Conservation (phyloP, 495 filamentous ascomycete genomes). For the Podospora appendiculata region DNA sequence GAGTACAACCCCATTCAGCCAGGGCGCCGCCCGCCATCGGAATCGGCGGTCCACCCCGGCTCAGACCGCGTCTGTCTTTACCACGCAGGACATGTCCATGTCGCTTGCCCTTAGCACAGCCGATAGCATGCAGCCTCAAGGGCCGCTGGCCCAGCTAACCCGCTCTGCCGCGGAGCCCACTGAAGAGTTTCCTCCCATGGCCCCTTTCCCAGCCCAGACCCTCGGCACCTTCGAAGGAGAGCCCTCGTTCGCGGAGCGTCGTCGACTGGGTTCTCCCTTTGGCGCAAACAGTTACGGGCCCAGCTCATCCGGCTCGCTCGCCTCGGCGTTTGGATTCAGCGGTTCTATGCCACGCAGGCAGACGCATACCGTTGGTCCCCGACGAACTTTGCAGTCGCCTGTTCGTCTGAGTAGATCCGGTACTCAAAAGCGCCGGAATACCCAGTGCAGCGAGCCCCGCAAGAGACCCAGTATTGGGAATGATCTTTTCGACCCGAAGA, state of each 20-base stretch:
- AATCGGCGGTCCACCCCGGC: constrained; percentile 33
- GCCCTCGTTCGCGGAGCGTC: constrained; percentile 24
- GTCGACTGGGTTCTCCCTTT: constrained; percentile 54
- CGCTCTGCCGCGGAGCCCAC: constrained; percentile 21
- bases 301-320: constrained; percentile 37
- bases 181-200: neutral
- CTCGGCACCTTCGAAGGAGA: constrained; percentile 15
- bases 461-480: constrained; percentile 32
- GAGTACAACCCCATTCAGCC: constrained; percentile 63
- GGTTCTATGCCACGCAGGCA: constrained; percentile 27
- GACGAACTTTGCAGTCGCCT: constrained; percentile 36
- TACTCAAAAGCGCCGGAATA: constrained; percentile 39
- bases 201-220: neutral
- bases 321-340: constrained; percentile 27
- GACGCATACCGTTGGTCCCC: constrained; percentile 34
- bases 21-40: constrained; percentile 42
- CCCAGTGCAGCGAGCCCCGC: constrained; percentile 25
- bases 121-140: constrained; percentile 66
- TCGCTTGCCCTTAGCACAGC: constrained; percentile 77
- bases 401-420: constrained; percentile 37
- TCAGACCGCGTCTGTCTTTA: constrained; percentile 31
- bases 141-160: constrained; percentile 56
- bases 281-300: constrained; percentile 46
- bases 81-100: constrained; percentile 74
- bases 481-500: constrained; percentile 21